A percentile compares a stretch with the other conserved stretches of the same genome.
Evolutionary conservation across 805 yeast genomes (phyloP).

Genomic region (Metschnikowia vanudenii): DNA sequence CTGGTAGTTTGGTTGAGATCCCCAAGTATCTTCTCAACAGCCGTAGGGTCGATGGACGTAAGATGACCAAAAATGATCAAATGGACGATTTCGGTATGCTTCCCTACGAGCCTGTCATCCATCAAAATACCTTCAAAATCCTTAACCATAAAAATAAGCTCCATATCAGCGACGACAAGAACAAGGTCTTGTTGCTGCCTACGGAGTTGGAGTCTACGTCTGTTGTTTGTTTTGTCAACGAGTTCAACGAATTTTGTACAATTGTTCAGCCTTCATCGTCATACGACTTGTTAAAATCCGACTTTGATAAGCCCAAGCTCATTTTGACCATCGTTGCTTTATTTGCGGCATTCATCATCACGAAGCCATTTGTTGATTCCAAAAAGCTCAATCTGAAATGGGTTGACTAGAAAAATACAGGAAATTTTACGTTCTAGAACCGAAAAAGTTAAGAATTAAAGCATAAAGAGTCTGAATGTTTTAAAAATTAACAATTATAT

Average conservation of each 20-base stretch:
- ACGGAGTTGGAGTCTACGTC: slow-evolving; percentile 83
- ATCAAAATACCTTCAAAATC: slow-evolving; percentile 27
- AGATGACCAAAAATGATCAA: slow-evolving; percentile 50
- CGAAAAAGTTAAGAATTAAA: neutral
- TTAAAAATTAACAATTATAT: no score
- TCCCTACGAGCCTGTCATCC: slow-evolving; percentile 66
- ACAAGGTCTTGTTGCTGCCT: slow-evolving; percentile 29
- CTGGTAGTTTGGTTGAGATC: slow-evolving; percentile 63
- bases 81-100: slow-evolving; percentile 53
- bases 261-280: slow-evolving; percentile 76
- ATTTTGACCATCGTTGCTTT: slow-evolving; percentile 57
- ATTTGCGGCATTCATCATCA: slow-evolving; percentile 42
- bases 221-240: slow-evolving; percentile 60
- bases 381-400: slow-evolving; percentile 56
- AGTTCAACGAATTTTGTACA: slow-evolving; percentile 70
- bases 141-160: slow-evolving; percentile 40
- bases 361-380: slow-evolving; percentile 56
- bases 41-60: slow-evolving; percentile 60
- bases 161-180: slow-evolving; percentile 11
- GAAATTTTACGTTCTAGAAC: no score
- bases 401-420: slow-evolving; percentile 38
- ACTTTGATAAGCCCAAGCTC: slow-evolving; percentile 67
- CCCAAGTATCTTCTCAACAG: slow-evolving; percentile 72
- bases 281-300: slow-evolving; percentile 68
- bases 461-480: neutral